Conservation (phyloP, 352 stramenopile genomes). For the Globisporangium orthogonon region DNA sequence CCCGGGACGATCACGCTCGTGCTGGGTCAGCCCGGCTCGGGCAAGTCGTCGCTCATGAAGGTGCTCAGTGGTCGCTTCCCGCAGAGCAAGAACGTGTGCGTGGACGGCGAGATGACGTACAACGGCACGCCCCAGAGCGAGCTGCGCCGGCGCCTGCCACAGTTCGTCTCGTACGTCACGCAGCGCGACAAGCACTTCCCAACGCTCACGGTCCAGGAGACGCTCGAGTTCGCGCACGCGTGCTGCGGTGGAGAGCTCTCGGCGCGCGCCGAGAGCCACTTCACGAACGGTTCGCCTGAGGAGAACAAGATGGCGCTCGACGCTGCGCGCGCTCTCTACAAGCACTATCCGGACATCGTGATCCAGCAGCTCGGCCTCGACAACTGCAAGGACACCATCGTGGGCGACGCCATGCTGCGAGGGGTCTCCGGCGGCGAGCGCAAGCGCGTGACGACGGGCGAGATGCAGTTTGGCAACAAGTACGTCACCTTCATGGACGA, state of each 20-base stretch:
- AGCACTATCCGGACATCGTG: background rate
- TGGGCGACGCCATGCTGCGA: conserved; percentile 31
- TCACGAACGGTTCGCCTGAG: background rate
- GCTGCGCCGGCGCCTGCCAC: conserved; percentile 16
- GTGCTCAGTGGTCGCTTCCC: conserved; percentile 15
- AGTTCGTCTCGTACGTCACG: conserved; percentile 39
- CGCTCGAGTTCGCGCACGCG: conserved; percentile 35
- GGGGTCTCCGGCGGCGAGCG: conserved; percentile 34
- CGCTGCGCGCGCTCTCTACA: no score
- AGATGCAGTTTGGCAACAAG: no score
- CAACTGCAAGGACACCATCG: background rate
- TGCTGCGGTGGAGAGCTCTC: conserved; percentile 24
- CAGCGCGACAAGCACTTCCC: conserved; percentile 46
- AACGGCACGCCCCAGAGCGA: conserved; percentile 2
- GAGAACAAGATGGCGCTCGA: background rate
- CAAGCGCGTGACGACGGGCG: no score
- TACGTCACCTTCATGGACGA: conserved; percentile 75
- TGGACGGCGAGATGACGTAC: conserved; percentile 13
- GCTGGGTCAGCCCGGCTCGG: conserved; percentile 2
- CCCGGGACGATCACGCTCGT: conserved; percentile 16
- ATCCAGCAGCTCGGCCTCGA: conserved; percentile 3
- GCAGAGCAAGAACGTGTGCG: background rate
- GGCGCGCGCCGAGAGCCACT: background rate
- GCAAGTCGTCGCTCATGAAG: conserved; percentile 17
- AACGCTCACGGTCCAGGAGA: conserved; percentile 45